phyloP scores from a whole-genome alignment of 208 protist genomes.

The Crithidia bombi region DNA sequence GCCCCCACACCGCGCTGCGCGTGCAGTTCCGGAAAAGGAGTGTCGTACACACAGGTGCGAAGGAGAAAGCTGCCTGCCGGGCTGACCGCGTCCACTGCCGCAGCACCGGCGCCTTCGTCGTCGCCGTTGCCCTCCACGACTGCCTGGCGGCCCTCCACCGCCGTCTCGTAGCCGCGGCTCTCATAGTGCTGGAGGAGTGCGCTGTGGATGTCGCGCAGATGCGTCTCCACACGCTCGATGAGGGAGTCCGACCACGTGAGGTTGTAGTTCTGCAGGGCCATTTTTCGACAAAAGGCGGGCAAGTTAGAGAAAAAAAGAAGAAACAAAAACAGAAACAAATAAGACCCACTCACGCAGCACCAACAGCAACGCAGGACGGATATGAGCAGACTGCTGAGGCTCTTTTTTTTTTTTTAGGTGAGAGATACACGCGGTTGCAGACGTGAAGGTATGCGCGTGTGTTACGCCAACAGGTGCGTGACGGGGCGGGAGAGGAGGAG shows the following conservation, averaged over 20 bases:
- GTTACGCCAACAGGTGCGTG: no score
- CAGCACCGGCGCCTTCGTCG: not conserved
- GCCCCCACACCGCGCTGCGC: conserved; percentile 62
- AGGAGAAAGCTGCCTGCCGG: conserved; percentile 81
- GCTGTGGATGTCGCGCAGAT: conserved; percentile 73
- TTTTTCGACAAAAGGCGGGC: conserved; percentile 13
- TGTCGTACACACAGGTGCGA: conserved; percentile 72
- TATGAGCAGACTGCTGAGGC: no score
- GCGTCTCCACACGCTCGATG: conserved; percentile 69
- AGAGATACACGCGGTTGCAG: no score
- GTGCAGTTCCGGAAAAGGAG: conserved; percentile 65
- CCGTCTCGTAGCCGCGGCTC: conserved; percentile 46
- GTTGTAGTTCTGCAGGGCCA: conserved; percentile 78
- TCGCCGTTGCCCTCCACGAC: not conserved
- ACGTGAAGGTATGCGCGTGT: no score
- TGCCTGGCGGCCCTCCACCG: conserved; percentile 26
- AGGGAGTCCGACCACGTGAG: conserved; percentile 77
- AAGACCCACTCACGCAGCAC: no score
- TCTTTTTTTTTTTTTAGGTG: no score
- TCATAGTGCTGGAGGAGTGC: conserved; percentile 72
- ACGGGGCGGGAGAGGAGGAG: no score
- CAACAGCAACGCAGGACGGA: no score
- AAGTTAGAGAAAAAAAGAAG: conserved; percentile 11
- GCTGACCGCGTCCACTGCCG: conserved; percentile 45
- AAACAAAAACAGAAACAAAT: no score